phyloP scores from a whole-genome alignment of 2,329 filamentous ascomycete genomes.

The Xylaria sp. region DNA sequence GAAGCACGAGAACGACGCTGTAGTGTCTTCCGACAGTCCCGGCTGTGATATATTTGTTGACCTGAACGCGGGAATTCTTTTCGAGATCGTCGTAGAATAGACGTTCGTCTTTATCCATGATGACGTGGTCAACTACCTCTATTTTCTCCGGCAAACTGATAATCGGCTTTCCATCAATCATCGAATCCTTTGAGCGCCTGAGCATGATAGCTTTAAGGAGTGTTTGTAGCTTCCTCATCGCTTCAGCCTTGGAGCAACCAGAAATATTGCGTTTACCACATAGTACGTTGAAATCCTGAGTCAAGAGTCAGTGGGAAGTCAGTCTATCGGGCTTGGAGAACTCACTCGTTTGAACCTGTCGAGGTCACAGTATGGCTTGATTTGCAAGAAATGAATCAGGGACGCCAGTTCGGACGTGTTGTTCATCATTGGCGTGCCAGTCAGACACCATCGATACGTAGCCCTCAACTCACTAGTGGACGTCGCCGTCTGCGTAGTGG shows the following conservation, averaged over 20 bases:
- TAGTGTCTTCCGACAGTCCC: constrained; percentile 68
- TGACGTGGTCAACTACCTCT: constrained; percentile 62
- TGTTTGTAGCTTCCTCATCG: constrained; percentile 73
- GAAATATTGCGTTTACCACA: constrained; percentile 42
- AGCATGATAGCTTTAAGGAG: constrained; percentile 81
- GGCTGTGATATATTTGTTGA: constrained; percentile 24
- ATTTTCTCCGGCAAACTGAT: constrained; percentile 68
- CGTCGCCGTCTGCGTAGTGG: constrained; percentile 61
- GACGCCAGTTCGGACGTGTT: constrained; percentile 76
- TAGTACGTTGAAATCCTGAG: constrained; percentile 43
- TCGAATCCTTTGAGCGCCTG: constrained; percentile 77
- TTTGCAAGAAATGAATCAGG: constrained; percentile 74
- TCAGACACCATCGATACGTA: constrained; percentile 72
- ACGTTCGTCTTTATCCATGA: constrained; percentile 68
- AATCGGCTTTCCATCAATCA: constrained; percentile 79
- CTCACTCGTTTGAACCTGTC: constrained; percentile 62
- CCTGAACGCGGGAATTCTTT: constrained; percentile 16
- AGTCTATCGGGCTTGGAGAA: constrained; percentile 8
- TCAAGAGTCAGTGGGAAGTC: constrained; percentile 13
- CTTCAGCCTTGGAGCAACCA: constrained; percentile 51
- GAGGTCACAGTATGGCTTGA: constrained; percentile 72
- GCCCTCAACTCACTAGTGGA: constrained; percentile 63
- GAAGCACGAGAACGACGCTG: constrained; percentile 74
- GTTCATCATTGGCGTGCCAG: constrained; percentile 90
- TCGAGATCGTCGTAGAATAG: constrained; percentile 66